Evolutionary conservation across 2,329 filamentous ascomycete species (phyloP).

Genomic region (Beauveria medogensis): DNA sequence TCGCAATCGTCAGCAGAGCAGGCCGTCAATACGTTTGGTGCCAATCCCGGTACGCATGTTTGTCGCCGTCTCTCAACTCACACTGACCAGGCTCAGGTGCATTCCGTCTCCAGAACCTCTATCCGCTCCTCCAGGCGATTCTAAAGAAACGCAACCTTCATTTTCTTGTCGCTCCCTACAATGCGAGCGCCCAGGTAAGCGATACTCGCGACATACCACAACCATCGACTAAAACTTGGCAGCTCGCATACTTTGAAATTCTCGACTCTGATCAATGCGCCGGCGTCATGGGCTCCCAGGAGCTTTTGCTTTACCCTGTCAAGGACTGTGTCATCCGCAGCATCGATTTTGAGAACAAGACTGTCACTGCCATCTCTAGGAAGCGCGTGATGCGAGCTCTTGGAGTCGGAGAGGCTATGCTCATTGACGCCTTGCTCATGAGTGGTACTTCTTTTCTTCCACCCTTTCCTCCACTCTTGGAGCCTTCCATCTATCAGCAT

Average conservation of each 20-base stretch:
- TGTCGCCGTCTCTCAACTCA: conserved; percentile 15
- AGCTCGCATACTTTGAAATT: conserved; percentile 74
- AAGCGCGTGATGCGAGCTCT: conserved; percentile 62
- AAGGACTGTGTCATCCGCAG: conserved; percentile 61
- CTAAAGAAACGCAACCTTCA: conserved; percentile 61
- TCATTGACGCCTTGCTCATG: conserved; percentile 78
- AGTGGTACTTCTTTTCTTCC: conserved; percentile 74
- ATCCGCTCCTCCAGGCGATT: conserved; percentile 67
- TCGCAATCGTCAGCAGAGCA: conserved; percentile 69
- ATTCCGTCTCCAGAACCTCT: conserved; percentile 63
- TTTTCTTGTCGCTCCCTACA: conserved; percentile 80
- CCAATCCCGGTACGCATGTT: conserved; percentile 54
- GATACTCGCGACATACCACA: conserved; percentile 17
- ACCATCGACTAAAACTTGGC: conserved; percentile 14
- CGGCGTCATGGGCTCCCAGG: conserved; percentile 75
- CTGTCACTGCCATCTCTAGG: conserved; percentile 57
- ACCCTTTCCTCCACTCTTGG: conserved; percentile 69
- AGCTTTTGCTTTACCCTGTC: conserved; percentile 78
- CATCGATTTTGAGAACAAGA: conserved; percentile 61
- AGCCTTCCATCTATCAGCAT: conserved; percentile 45
- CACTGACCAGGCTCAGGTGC: conserved; percentile 45
- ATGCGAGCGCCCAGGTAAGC: conserved; percentile 74
- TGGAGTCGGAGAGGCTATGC: conserved; percentile 58
- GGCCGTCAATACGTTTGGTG: conserved; percentile 79
- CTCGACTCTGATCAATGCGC: conserved; percentile 59